A percentile compares a stretch with the other conserved stretches of the same genome.
Evolutionary conservation across 106 monocot species (phyloP).

Genomic region (Ottelia alismoides): DNA sequence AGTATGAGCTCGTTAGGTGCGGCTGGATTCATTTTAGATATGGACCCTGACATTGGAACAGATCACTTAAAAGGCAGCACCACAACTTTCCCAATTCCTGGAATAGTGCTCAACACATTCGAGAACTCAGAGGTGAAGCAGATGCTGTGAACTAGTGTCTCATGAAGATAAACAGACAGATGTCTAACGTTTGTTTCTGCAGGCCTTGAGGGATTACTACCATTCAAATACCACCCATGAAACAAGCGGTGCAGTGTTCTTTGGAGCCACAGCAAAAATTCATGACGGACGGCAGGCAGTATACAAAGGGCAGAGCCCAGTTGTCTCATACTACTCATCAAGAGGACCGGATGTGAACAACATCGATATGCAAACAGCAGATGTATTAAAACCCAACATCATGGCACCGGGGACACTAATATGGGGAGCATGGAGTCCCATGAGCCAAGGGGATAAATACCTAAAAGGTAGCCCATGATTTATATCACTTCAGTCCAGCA

Average conservation of each 20-base stretch:
- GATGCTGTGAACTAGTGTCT: too few relatives aligned
- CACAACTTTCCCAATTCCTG: slow-evolving; percentile 25
- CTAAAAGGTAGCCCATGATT: too few relatives aligned
- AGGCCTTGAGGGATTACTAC: slow-evolving; percentile 54
- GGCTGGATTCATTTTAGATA: slow-evolving; percentile 45
- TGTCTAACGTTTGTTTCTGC: background rate
- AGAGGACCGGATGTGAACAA: slow-evolving; percentile 67
- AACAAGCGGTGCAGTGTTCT: slow-evolving; percentile 19
- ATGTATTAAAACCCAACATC: slow-evolving; percentile 64
- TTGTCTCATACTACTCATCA: slow-evolving; percentile 51
- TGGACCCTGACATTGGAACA: slow-evolving; percentile 16
- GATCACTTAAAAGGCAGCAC: slow-evolving; percentile 12
- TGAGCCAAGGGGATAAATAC: slow-evolving; percentile 21
- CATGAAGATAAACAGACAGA: background rate
- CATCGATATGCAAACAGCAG: slow-evolving; percentile 39
- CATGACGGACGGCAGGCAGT: slow-evolving; percentile 39
- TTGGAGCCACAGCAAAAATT: slow-evolving; percentile 37
- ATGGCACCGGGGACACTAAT: slow-evolving; percentile 56
- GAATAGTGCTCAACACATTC: slow-evolving; percentile 21
- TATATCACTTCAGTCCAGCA: too few relatives aligned
- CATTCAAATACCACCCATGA: slow-evolving; percentile 24
- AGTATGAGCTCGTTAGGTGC: slow-evolving; percentile 33
- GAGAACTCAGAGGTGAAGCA: slow-evolving; percentile 26
- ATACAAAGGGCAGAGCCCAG: slow-evolving; percentile 34
- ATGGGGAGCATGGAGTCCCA: slow-evolving; percentile 76